A percentile compares a stretch with the other conserved stretches of the same genome.
Evolutionary conservation across 495 filamentous ascomycete genomes (phyloP).

Genomic region (Penicillium pulvis): DNA sequence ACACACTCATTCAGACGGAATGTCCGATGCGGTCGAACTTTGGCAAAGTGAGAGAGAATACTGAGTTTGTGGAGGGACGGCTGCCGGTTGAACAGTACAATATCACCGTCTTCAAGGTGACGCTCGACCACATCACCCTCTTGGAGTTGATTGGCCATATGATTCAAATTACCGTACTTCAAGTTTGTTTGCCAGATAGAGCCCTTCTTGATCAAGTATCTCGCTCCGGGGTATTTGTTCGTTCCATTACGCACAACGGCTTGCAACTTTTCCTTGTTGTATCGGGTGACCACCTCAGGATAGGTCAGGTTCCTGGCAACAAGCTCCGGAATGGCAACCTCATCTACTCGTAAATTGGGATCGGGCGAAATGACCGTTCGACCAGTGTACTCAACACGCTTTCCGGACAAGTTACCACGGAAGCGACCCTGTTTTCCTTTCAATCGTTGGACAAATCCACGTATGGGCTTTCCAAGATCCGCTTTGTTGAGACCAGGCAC

Average conservation of each 20-base stretch:
- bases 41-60: slow-evolving; percentile 92
- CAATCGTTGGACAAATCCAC: slow-evolving; percentile 90
- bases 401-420: slow-evolving; percentile 93
- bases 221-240: slow-evolving; percentile 82
- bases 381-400: slow-evolving; percentile 98
- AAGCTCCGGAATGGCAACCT: slow-evolving; percentile 86
- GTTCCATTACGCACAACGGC: slow-evolving; percentile 70
- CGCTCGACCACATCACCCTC: slow-evolving; percentile 90
- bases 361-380: slow-evolving; percentile 97
- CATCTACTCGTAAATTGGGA: slow-evolving; percentile 88
- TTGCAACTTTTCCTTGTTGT: slow-evolving; percentile 82
- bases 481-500: slow-evolving; percentile 83
- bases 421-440: slow-evolving; percentile 98
- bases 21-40: slow-evolving; percentile 91
- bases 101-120: slow-evolving; percentile 93
- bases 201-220: slow-evolving; percentile 74
- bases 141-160: slow-evolving; percentile 68
- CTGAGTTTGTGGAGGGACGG: slow-evolving; percentile 97
- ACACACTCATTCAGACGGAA: slow-evolving; percentile 98
- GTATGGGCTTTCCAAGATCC: slow-evolving; percentile 75
- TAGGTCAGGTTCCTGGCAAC: slow-evolving; percentile 96
- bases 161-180: slow-evolving; percentile 68
- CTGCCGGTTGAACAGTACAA: slow-evolving; percentile 97
- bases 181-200: slow-evolving; percentile 69
- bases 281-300: slow-evolving; percentile 78